Evolutionary conservation across 2,329 filamentous ascomycete genomes (phyloP).

Genomic region (Arthroderma sp.): DNA sequence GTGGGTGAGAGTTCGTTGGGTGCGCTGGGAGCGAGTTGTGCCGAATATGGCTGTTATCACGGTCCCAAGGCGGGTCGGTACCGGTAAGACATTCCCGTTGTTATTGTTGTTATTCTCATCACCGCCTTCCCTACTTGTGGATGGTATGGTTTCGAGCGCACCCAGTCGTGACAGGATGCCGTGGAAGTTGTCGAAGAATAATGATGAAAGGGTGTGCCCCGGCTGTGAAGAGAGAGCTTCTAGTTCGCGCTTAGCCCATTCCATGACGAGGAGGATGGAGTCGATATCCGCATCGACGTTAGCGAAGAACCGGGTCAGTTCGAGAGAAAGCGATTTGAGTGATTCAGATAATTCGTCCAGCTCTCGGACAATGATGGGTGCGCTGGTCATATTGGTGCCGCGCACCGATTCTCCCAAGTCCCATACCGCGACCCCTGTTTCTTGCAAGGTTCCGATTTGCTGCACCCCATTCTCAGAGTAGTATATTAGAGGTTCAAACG

Average conservation of each 20-base stretch:
- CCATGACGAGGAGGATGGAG: conserved; percentile 86
- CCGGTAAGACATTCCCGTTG: conserved; percentile 6
- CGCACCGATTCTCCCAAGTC: conserved; percentile 85
- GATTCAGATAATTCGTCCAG: conserved; percentile 77
- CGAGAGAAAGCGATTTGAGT: conserved; percentile 68
- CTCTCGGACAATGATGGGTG: conserved; percentile 69
- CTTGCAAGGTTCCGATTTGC: conserved; percentile 77
- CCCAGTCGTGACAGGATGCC: conserved; percentile 51
- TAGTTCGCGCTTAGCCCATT: conserved; percentile 83
- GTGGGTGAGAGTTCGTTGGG: conserved; percentile 64
- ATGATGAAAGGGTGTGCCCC: conserved; percentile 49
- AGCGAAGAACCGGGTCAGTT: conserved; percentile 84
- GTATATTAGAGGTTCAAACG: conserved; percentile 88
- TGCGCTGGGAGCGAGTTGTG: conserved; percentile 65
- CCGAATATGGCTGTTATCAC: conserved; percentile 64
- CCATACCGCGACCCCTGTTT: conserved; percentile 87
- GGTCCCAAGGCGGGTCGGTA: conserved; percentile 54
- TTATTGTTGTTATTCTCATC: conserved; percentile 1
- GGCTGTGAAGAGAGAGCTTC: conserved; percentile 51
- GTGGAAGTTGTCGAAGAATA: conserved; percentile 74
- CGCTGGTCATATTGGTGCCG: conserved; percentile 80
- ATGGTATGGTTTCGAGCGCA: conserved; percentile 24
- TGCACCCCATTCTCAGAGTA: conserved; percentile 81
- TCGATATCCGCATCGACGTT: conserved; percentile 90
- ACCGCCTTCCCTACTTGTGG: conserved; percentile 12